phyloP scores from a whole-genome alignment of 1,284 basidiomycete genomes.

The Phellopilus nigrolimitatus region DNA sequence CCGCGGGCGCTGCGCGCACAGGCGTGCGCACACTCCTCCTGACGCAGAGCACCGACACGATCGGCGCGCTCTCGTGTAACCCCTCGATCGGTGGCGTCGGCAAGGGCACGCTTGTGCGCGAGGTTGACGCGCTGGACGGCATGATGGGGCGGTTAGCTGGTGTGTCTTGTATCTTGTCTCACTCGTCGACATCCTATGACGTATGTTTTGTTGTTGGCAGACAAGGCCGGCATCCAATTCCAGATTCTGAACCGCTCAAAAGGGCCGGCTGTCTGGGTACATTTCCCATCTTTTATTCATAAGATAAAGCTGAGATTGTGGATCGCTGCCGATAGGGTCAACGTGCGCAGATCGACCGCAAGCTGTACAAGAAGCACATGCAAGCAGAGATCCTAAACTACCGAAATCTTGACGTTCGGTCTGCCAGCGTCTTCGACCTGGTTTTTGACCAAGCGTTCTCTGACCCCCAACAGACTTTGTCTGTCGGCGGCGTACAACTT shows the following conservation, averaged over 20 bases:
- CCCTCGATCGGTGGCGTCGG: constrained; percentile 87
- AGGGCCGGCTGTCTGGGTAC: constrained; percentile 85
- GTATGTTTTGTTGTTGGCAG: constrained; percentile 35
- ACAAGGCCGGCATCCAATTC: constrained; percentile 85
- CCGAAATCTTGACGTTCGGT: constrained; percentile 57
- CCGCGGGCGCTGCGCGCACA: constrained; percentile 76
- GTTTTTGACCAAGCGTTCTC: constrained; percentile 50
- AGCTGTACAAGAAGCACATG: constrained; percentile 78
- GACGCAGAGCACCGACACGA: constrained; percentile 74
- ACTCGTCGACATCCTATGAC: background rate
- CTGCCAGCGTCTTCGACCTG: constrained; percentile 78
- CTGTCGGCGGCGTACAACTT: constrained; percentile 62
- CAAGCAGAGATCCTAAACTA: constrained; percentile 63
- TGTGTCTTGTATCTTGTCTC: constrained; percentile 29
- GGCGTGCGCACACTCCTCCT: constrained; percentile 78
- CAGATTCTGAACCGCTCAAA: constrained; percentile 82
- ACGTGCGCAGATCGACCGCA: constrained; percentile 82
- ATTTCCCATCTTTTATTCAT: constrained; percentile 6
- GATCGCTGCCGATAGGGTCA: constrained; percentile 55
- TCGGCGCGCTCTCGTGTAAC: constrained; percentile 89
- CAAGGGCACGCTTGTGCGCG: constrained; percentile 84
- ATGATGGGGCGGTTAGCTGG: constrained; percentile 73
- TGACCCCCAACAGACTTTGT: constrained; percentile 21
- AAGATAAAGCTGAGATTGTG: background rate
- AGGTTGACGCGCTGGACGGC: constrained; percentile 85